Conservation (phyloP, 2,329 filamentous ascomycete genomes). For the Trematosphaeria pertusa region DNA sequence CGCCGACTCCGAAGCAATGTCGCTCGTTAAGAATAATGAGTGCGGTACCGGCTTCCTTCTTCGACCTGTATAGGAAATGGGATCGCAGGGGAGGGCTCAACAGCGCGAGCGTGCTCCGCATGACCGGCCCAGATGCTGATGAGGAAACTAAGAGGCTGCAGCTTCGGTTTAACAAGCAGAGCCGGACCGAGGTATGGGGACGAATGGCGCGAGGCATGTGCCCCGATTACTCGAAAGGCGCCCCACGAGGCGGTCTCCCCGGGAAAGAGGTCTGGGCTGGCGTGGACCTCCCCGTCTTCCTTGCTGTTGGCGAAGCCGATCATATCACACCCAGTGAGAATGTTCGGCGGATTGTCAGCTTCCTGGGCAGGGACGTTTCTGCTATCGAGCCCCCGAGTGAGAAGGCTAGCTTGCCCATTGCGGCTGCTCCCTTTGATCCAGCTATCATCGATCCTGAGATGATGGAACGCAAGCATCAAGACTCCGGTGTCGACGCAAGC, state of each 20-base stretch:
- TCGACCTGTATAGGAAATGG: conserved; percentile 78
- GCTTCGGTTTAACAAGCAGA: conserved; percentile 80
- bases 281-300: conserved; percentile 74
- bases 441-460: conserved; percentile 24
- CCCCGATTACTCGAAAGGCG: conserved; percentile 63
- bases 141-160: conserved; percentile 71
- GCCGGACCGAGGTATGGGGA: conserved; percentile 80
- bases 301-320: conserved; percentile 81
- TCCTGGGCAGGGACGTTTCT: conserved; percentile 48
- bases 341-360: conserved; percentile 69
- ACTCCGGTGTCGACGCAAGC: conserved; percentile 41
- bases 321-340: conserved; percentile 75
- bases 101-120: conserved; percentile 79
- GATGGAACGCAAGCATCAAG: conserved; percentile 39
- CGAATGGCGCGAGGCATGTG: conserved; percentile 79
- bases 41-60: conserved; percentile 73
- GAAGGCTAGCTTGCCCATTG: conserved; percentile 53
- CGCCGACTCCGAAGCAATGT: conserved; percentile 63
- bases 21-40: conserved; percentile 64
- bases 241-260: conserved; percentile 69
- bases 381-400: conserved; percentile 38
- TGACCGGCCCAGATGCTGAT: conserved; percentile 73
- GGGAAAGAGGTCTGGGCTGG: conserved; percentile 74
- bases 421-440: conserved; percentile 58
- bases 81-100: conserved; percentile 79